These are phyloP conservation scores for Taxawa tesnikishii DNA, from an alignment of 2,329 filamentous ascomycete genomes.

Conservation along the genomic window DNA sequence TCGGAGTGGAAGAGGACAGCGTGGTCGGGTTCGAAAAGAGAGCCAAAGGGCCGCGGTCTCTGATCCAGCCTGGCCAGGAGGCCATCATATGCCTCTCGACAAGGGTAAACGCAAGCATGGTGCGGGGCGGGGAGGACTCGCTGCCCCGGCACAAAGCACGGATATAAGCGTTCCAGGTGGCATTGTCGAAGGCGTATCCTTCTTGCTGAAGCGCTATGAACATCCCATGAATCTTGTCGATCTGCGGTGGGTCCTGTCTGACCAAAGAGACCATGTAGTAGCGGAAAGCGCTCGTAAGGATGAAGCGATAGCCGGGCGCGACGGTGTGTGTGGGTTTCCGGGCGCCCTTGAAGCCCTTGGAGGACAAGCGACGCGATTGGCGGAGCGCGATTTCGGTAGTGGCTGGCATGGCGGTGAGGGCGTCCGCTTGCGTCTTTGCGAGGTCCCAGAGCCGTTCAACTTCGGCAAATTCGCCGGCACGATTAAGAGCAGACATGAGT, in stretches of 20 bases:
- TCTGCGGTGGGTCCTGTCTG: conserved; percentile 20
- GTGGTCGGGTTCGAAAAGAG: conserved; percentile 10
- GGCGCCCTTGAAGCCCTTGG: not conserved
- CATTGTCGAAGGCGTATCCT: conserved; percentile 64
- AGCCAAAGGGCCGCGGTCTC: conserved; percentile 10
- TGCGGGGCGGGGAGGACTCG: conserved; percentile 37
- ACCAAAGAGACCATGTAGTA: conserved; percentile 41
- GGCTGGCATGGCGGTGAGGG: conserved; percentile 9
- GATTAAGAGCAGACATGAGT: conserved; percentile 55
- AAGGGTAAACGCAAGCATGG: conserved; percentile 55
- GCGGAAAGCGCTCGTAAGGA: conserved; percentile 36
- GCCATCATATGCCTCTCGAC: conserved; percentile 72
- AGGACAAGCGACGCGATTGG: conserved; percentile 1
- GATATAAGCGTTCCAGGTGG: conserved; percentile 72
- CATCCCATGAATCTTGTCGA: conserved; percentile 24
- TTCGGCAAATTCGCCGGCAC: conserved; percentile 43
- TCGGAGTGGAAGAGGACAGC: not conserved
- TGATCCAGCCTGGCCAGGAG: conserved; percentile 62
- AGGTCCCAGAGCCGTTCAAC: conserved; percentile 57
- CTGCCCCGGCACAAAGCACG: conserved; percentile 45
- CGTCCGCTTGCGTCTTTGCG: conserved; percentile 41
- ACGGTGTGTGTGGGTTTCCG: not conserved
- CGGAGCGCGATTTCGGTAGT: not conserved
- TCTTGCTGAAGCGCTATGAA: conserved; percentile 37
- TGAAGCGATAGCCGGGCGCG: conserved; percentile 29